Percentiles rank a stretch among this genome's conserved stretches.
Evolutionary conservation across 768 basidiomycete species (phyloP).

Genomic region (Flagelloscypha sp.): DNA sequence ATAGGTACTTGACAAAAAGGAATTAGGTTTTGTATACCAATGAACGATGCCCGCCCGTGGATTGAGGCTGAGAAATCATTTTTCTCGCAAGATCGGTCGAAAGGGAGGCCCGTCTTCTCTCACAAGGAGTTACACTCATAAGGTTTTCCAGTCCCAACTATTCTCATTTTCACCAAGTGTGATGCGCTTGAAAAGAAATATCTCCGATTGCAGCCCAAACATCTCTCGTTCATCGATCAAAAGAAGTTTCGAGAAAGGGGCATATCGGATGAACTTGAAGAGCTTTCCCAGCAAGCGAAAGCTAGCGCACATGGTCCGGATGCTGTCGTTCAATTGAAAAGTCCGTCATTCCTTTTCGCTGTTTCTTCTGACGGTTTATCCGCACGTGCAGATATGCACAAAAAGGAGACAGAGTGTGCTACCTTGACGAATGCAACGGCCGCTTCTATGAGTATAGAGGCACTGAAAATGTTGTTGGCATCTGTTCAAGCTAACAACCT

Average conservation of each 20-base stretch:
- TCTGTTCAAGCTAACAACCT: slow-evolving; percentile 8
- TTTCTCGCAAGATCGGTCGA: slow-evolving; percentile 20
- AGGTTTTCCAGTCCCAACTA: slow-evolving; percentile 35
- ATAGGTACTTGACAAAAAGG: neutral
- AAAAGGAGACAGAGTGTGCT: slow-evolving; percentile 1
- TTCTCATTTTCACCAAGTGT: slow-evolving; percentile 30
- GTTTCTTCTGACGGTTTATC: neutral
- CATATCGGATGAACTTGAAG: slow-evolving; percentile 10
- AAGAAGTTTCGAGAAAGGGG: slow-evolving; percentile 9
- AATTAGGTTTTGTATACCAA: slow-evolving; percentile 34
- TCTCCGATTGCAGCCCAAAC: too few relatives aligned
- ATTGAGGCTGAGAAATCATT: slow-evolving; percentile 19
- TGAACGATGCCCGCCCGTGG: slow-evolving; percentile 19
- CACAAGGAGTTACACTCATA: neutral
- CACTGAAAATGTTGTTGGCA: slow-evolving; percentile 2
- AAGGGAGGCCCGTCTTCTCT: slow-evolving; percentile 14
- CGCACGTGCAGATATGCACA: slow-evolving; percentile 8
- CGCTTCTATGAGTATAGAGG: neutral
- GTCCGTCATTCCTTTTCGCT: too few relatives aligned
- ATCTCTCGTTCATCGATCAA: slow-evolving; percentile 7
- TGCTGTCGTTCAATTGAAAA: slow-evolving; percentile 1
- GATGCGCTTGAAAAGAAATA: slow-evolving; percentile 21
- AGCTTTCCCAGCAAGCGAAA: slow-evolving; percentile 11
- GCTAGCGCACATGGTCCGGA: slow-evolving; percentile 9
- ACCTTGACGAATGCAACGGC: slow-evolving; percentile 3